Evolutionary conservation across 768 basidiomycete genomes (phyloP), one percentile per base, ranked within the genome.

Genomic region (Multifurca ochricompacta): DNA sequence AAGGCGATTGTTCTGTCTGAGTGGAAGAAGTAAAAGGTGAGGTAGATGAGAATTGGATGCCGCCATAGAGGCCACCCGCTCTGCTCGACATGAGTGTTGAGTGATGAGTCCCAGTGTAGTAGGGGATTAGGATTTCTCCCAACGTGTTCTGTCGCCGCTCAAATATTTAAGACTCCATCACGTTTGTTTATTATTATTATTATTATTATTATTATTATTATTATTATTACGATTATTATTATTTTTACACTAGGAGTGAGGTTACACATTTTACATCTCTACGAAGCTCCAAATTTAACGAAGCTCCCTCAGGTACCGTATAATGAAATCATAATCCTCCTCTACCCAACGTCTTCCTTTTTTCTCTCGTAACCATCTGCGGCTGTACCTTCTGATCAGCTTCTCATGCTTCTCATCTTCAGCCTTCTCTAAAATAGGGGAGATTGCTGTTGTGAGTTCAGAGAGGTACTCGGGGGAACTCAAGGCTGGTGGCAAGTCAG

Each of bases 41-140:
- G 37, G 77, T 74, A 51, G 83, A 81, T 23, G 87, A 87, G 71
- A 91, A 91, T 52, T 88, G 85, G 61, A 91, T 87, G 64, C 89
- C 89, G 42, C 89, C 88, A 62, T 91, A 91, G 51, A 91, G 77
- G 46, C 89, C 88, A 47, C 89, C 89, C 51, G 86, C 86, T 76
- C 81, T 78, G 71, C 82, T 79, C 45, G 83, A 84, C 81, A 87
- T 86, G 64, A 66, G 75, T 69, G 16, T 46, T 18, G 32, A 6
- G 6, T 11, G 11, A 11, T 23, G 21, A 2, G 18, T 13, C n/a
- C n/a, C n/a, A n/a, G n/a, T n/a, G n/a, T n/a, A n/a, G n/a, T n/a
- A n/a, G n/a, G n/a, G n/a, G n/a, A n/a, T n/a, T n/a, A n/a, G n/a
- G n/a, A n/a, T n/a, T n/a, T n/a, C n/a, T n/a, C n/a, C n/a, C n/a